Base-by-base conservation (phyloP, 2,329 filamentous ascomycete species). In the Trichothecium roseum region DNA sequence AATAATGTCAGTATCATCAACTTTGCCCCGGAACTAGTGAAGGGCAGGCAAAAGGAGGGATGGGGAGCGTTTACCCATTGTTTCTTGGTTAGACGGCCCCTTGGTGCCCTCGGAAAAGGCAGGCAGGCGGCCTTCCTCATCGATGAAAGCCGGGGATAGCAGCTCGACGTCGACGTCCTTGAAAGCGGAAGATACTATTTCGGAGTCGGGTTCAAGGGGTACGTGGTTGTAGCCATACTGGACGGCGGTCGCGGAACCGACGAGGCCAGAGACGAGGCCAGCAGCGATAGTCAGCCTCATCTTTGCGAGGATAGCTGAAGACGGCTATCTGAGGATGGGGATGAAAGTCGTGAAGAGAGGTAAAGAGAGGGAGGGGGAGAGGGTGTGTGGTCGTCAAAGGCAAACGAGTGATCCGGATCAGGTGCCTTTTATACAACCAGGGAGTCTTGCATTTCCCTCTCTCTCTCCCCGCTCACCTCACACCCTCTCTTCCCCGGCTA, bases 31-130 rank as follows among this genome's bases (percentile, higher is more conserved):
- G 8, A 30, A 22, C 14, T 22, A 8, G 26, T 5, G 27, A 13
- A 18, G 15, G 5, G 3, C 13, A 30, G 17, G 18, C 10, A 17
- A 9, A 9, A 18, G 18, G 6, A 4, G 15, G n/a, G 8, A n/a
- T 38, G 13, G 3, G 14, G n/a, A 28, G 4, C 6, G 30, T 37
- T 28, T 35, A 45, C 43, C 38, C 40, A 45, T 40, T 24, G 38
- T 35, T 5, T 38, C 33, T 7, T 41, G 40, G 6, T 41, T 41
- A 10, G 43, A 39, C n/a, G 43, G 43, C 2, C 41, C 43, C 31
- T 45, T 37, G 3, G 43, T 45, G 17, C 43, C 43, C 18, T 41
- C 16, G 4, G 30, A 22, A 41, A 45, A 45, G 22, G 41, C 43
- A 9, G 36, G 31, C 27, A 39, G 38, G 4, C 36, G 28, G 17